Evolutionary conservation across 306 rosid species (phyloP).

Genomic region (Adenanthera pavonina): DNA sequence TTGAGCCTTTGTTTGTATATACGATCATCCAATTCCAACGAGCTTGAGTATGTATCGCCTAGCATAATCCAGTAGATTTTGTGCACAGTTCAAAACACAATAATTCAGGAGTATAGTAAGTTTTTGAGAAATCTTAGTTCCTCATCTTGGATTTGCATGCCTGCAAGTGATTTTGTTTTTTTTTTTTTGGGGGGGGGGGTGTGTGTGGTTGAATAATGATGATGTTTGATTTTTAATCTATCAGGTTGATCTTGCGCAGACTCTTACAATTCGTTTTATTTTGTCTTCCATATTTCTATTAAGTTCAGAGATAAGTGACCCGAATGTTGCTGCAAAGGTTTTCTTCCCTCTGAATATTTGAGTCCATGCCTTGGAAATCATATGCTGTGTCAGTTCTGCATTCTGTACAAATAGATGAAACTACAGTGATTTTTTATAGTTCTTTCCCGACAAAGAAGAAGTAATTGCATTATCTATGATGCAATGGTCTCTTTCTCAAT

Average conservation of each 20-base stretch:
- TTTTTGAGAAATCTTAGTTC: slow-evolving; percentile 18
- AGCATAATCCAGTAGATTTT: not conserved
- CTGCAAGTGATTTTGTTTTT: not conserved
- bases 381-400: slow-evolving; percentile 16
- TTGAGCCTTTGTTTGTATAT: slow-evolving; percentile 4
- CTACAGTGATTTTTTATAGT: not conserved
- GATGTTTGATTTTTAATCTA: too few relatives aligned
- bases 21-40: not conserved
- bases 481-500: not conserved
- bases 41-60: not conserved
- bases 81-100: not conserved
- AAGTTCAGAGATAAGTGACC: not conserved
- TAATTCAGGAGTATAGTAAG: not conserved
- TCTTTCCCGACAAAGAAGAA: not conserved
- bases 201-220: not conserved
- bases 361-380: slow-evolving; percentile 4
- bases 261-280: not conserved
- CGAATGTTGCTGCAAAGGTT: slow-evolving; percentile 16
- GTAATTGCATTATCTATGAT: not conserved
- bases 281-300: not conserved
- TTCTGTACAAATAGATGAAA: slow-evolving; percentile 7
- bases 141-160: not conserved
- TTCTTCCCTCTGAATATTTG: slow-evolving; percentile 17
- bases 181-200: not conserved
- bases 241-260: not conserved